Percentiles rank a stretch among this genome's conserved stretches.
Conservation (phyloP, 108 stramenopile genomes). For the Stephanodiscus triporus region DNA sequence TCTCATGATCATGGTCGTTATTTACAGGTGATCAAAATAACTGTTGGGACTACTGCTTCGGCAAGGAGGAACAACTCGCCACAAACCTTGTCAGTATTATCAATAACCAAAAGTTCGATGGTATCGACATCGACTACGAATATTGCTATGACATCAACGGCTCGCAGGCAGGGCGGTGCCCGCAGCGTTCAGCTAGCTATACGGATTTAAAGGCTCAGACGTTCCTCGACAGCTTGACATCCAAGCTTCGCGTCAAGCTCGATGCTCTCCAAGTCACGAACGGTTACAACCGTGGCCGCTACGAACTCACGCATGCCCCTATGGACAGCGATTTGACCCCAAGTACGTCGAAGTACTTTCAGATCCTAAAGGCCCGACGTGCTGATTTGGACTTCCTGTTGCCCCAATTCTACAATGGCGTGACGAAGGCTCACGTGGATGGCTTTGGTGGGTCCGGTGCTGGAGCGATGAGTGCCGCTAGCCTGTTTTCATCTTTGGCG, state of each 20-base stretch:
- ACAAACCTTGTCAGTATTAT: slow-evolving; percentile 52
- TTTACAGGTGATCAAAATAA: slow-evolving; percentile 52
- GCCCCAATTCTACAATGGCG: slow-evolving; percentile 68
- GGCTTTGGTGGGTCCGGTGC: slow-evolving; percentile 31
- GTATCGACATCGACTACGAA: slow-evolving; percentile 75
- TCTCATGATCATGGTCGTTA: background rate
- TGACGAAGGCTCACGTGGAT: slow-evolving; percentile 48
- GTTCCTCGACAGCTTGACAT: slow-evolving; percentile 27
- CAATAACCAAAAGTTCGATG: slow-evolving; percentile 53
- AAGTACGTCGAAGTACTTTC: slow-evolving; percentile 42
- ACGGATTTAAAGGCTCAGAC: slow-evolving; percentile 38
- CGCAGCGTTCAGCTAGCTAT: slow-evolving; percentile 13
- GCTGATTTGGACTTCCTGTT: slow-evolving; percentile 53
- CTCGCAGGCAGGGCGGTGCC: slow-evolving; percentile 32
- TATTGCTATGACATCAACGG: slow-evolving; percentile 58
- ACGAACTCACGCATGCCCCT: slow-evolving; percentile 63
- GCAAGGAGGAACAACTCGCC: slow-evolving; percentile 55
- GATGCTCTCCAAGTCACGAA: slow-evolving; percentile 32
- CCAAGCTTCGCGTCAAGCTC: slow-evolving; percentile 44
- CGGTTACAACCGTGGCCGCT: slow-evolving; percentile 48
- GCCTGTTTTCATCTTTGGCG: slow-evolving; percentile 36
- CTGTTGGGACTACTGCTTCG: slow-evolving; percentile 80
- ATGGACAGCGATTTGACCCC: slow-evolving; percentile 64
- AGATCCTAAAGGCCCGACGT: slow-evolving; percentile 39
- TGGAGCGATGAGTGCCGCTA: slow-evolving; percentile 25